Conservation (phyloP, 2,329 filamentous ascomycete genomes). For the Hypoxylon sp. region DNA sequence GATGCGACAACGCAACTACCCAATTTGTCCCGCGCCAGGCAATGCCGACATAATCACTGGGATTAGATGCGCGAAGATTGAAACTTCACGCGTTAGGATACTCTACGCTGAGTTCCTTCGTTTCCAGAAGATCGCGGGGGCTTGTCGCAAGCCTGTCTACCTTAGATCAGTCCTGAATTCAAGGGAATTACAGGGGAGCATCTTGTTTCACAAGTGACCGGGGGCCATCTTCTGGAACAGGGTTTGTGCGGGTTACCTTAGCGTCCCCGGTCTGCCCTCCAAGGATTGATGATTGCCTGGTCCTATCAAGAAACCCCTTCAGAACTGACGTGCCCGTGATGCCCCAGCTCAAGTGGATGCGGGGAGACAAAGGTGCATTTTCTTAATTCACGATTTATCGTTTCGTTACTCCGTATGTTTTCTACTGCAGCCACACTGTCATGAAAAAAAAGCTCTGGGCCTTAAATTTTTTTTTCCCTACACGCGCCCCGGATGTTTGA, state of each 20-base stretch:
- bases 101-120: conserved; percentile 50
- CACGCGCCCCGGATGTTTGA: conserved; percentile 34
- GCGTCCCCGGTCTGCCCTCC: conserved; percentile 43
- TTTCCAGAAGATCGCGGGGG: conserved; percentile 61
- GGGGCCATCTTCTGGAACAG: conserved; percentile 59
- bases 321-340: conserved; percentile 50
- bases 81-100: conserved; percentile 27
- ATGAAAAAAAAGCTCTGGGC: conserved; percentile 37
- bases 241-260: conserved; percentile 51
- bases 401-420: conserved; percentile 36
- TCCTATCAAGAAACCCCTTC: conserved; percentile 39
- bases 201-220: conserved; percentile 68
- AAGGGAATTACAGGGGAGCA: conserved; percentile 64
- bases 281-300: conserved; percentile 43
- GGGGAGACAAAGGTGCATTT: conserved; percentile 42
- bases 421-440: conserved; percentile 46
- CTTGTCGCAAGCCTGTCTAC: conserved; percentile 62
- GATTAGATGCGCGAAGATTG: conserved; percentile 24
- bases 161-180: conserved; percentile 57
- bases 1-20: conserved; percentile 25
- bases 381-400: conserved; percentile 46
- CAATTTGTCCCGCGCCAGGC: conserved; percentile 21
- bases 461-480: conserved; percentile 28
- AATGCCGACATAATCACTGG: conserved; percentile 6
- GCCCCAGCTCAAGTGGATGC: conserved; percentile 47